Percentiles rank a stretch among this genome's conserved stretches.
These are phyloP conservation scores for Gossypium bickii DNA, from an alignment of 345 rosid species.

Conservation along the genomic window DNA sequence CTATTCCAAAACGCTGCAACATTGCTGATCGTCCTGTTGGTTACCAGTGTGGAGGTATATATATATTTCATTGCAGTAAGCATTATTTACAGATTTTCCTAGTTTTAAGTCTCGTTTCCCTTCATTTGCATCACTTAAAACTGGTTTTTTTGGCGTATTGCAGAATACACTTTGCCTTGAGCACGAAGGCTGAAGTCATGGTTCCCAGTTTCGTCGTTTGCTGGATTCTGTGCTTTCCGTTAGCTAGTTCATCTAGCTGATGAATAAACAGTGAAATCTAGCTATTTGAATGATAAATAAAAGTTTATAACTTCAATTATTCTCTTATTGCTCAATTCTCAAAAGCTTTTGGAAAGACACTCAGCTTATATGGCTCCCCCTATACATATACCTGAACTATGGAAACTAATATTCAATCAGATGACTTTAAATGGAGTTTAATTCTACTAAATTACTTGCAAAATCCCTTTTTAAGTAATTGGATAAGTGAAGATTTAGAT, in stretches of 20 bases:
- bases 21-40: constrained; percentile 71
- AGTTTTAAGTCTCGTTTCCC: background rate
- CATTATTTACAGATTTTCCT: background rate
- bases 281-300: background rate
- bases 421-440: background rate
- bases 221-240: background rate
- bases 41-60: constrained; percentile 78
- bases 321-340: background rate
- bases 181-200: constrained; percentile 6
- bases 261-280: background rate
- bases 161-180: constrained; percentile 17
- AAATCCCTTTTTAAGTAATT: background rate
- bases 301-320: background rate
- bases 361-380: background rate
- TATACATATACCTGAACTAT: background rate
- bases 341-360: background rate
- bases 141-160: background rate
- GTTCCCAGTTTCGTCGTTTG: background rate
- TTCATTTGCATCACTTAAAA: background rate
- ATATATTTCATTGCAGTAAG: background rate
- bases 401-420: background rate
- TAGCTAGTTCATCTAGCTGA: constrained; percentile 11
- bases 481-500: background rate
- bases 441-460: background rate
- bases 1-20: constrained; percentile 90